Evolutionary conservation across 345 rosid genomes (phyloP).

Genomic region (Eucalyptus coolabah): DNA sequence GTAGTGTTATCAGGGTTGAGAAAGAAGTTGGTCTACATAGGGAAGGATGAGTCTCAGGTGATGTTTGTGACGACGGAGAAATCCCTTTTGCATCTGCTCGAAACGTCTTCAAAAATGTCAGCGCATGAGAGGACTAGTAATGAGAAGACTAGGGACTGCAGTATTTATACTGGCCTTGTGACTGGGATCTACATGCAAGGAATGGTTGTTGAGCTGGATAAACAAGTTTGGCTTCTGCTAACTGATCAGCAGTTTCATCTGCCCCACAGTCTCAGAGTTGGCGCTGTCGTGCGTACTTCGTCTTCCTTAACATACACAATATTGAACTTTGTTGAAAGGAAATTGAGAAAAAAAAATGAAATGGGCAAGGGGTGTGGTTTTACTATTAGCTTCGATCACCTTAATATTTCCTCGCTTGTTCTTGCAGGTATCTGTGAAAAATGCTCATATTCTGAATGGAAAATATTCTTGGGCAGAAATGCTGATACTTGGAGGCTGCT

Average conservation of each 20-base stretch:
- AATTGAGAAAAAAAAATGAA: background rate
- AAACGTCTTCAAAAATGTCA: conserved; percentile 9
- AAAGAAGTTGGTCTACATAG: conserved; percentile 47
- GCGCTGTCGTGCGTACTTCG: conserved; percentile 52
- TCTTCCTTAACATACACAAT: background rate
- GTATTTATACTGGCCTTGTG: conserved; percentile 57
- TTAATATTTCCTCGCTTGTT: background rate
- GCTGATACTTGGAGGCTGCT: conserved; percentile 78
- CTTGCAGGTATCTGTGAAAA: conserved; percentile 48
- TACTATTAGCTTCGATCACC: background rate
- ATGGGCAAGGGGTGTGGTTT: background rate
- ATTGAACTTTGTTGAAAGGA: background rate
- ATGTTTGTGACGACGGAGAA: conserved; percentile 40
- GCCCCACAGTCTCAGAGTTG: conserved; percentile 65
- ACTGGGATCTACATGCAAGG: conserved; percentile 66
- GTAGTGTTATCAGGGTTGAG: conserved; percentile 44
- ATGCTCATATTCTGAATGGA: conserved; percentile 74
- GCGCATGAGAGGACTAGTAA: conserved; percentile 2
- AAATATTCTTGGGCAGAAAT: conserved; percentile 55
- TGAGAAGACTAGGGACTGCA: conserved; percentile 32
- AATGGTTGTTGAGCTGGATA: conserved; percentile 72
- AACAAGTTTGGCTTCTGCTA: conserved; percentile 75
- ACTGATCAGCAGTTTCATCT: conserved; percentile 37
- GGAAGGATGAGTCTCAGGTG: conserved; percentile 39
- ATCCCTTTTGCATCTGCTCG: conserved; percentile 39